Base-by-base conservation (phyloP, 768 basidiomycete species). In the Tylopilus plumbeoviolaceoides region DNA sequence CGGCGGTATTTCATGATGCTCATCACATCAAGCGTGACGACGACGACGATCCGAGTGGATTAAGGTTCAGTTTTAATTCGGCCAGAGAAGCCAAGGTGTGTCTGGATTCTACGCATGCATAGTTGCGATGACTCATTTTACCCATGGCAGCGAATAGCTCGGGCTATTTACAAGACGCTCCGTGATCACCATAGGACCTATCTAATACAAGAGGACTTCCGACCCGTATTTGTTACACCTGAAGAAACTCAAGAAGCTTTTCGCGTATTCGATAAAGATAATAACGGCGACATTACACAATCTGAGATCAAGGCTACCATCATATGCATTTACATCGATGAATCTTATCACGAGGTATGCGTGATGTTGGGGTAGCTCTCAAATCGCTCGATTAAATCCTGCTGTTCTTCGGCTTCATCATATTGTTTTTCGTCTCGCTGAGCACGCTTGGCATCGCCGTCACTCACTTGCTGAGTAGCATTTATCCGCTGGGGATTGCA, bases 271-370 rank as follows among this genome's bases (percentile, higher is more conserved):
- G 87, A 90, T 68, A 78, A 75, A 59, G 89, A 91, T 64, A 76
- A 79, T 62, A 88, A 91, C 56, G 86, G 86, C 8, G 89, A 91
- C 63, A 75, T 90, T 50, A 83, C 85, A 14, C 81, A 82, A 35
- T 73, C 79, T n/a, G 89, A 91, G 67, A 78, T 91, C 63, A 91
- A 89, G 70, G 73, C 78, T 25, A 78, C 77, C 27, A 63, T 89
- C 23, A 69, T 89, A 54, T 82, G 78, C 62, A 76, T 87, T 12
- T 91, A 91, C 75, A 87, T 85, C 65, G 89, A 2, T 78, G 87
- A 21, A 84, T 83, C 72, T 73, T 91, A 23, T 83, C 83, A 38
- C 81, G 85, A 47, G 85, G 85, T 23, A 84, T 91, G 80, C 84
- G 81, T 45, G 89, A 91, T 63, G 87, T 87, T 44, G 75, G 82